Evolutionary conservation across 441 rosid genomes (phyloP), one percentile per base, ranked within the genome.

Genomic region (Capsella rubella): DNA sequence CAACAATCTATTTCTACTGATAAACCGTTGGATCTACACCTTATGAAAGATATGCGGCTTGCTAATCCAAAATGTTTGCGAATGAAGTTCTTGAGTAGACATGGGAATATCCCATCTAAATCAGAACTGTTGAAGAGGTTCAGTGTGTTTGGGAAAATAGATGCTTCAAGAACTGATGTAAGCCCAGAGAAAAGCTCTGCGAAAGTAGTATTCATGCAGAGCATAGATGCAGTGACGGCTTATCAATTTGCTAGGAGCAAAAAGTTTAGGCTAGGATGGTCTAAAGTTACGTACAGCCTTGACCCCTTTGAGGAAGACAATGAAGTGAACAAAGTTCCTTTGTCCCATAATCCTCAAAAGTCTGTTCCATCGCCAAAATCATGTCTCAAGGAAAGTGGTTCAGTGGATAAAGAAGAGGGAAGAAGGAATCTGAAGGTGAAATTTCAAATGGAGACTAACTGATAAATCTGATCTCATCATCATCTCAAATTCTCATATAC

Each of bases 161-260:
- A 78, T 61, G 47, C 32, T 18, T 60, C 69, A 28, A 78, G 47
- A 60, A 78, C 70, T 40, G 64, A 60, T 72, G 66, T 78, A 78
- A 37, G 67, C 65, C 13, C 46, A 35, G 55, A 18, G 13, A 11
- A 42, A 46, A 60, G 66, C 60, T 72, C 73, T 16, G 81, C 65
- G 3, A 72, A 78, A 66, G 54, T 72, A 27, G 70, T 72, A 46
- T 78, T 78, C 9, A 21, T 78, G 35, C 73, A 66, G 54, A 78
- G 74, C 70, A 78, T 78, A 14, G 81, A 78, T 40, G 81, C 81
- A 27, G 77, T 78, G 69, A 78, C 73, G 0, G 81, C 81, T 27
- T 78, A 72, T 53, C 77, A 78, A 31, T 72, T 66, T 61, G 81
- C 81, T 52, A 66, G 81, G 65, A 60, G 65, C 69, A 72, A 78